These are phyloP conservation scores for Corniculantispora saksenae DNA, from an alignment of 2,329 filamentous ascomycete genomes.

Conservation along the genomic window DNA sequence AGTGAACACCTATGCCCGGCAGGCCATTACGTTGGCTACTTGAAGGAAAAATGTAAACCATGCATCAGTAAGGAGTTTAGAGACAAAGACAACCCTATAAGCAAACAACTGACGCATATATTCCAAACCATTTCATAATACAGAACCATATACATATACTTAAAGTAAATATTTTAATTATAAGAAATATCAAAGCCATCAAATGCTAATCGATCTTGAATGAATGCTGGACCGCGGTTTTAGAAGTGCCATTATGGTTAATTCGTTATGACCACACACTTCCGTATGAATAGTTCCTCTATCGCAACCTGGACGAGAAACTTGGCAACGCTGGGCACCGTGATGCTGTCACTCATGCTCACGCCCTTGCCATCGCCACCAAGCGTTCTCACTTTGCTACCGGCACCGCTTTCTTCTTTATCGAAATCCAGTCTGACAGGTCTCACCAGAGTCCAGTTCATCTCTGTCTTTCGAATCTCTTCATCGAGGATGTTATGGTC, in stretches of 20 bases:
- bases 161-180: no score
- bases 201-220: no score
- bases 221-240: no score
- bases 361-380: slow-evolving; percentile 34
- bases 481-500: slow-evolving; percentile 39
- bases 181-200: no score
- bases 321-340: slow-evolving; percentile 30
- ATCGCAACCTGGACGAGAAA: slow-evolving; percentile 38
- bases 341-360: slow-evolving; percentile 32
- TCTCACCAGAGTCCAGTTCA: slow-evolving; percentile 41
- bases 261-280: neutral
- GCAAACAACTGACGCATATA: no score
- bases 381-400: slow-evolving; percentile 29
- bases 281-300: slow-evolving; percentile 19
- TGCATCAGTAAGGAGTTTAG: no score
- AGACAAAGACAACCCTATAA: no score
- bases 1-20: slow-evolving; percentile 24
- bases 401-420: slow-evolving; percentile 22
- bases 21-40: slow-evolving; percentile 17
- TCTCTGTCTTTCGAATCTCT: slow-evolving; percentile 35
- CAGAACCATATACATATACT: no score
- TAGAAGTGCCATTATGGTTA: no score
- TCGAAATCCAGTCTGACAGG: slow-evolving; percentile 34
- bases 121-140: no score
- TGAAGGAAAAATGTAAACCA: neutral